Base-by-base conservation (phyloP, 176 grass and related monocot species). In the Hordeum marinum region DNA sequence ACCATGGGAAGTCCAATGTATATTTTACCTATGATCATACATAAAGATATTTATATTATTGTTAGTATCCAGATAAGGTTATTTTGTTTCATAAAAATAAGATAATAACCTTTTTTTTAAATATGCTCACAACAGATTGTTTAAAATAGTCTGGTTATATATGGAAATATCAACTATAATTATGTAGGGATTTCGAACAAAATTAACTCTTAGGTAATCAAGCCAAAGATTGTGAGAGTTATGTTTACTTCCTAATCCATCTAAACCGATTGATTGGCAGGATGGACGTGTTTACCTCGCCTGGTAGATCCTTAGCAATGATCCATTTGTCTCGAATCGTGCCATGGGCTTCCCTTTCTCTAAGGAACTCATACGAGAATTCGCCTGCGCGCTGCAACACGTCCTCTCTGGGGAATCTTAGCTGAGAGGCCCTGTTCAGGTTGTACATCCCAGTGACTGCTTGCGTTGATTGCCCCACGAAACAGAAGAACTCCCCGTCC, bases 371-470 rank as follows among this genome's bases (percentile, higher is more conserved):
- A 9, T 87, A 40, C 8, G 93, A 86, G 83, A 87, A 95, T 12
- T 12, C 75, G 66, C 72, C 83, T 15, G 90, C 90, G 11, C 85
- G 88, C 7, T 84, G 71, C 66, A 95, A 81, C 18, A 92, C 35
- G 8, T 92, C 85, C 40, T 95, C 90, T 2, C 90, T 90, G 18
- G 78, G 76, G 46, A 95, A 95, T 0, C 69, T 20, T 75, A 88
- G 54, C 23, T 95, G 93, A 72, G 90, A 83, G 15, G 93, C 90
- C 29, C 90, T 86, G 54, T 96, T 94, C 11, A 99, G 83, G 71
- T 99, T 99, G 77, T 99, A 99, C 85, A 99, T 99, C 54, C 96
- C 96, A 2, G 96, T 99, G 67, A 99, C 83, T 0, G 93, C 96
- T 77, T 99, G 93, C 75, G 85, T 99, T 57, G 93, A 94, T 64